Conservation (phyloP, 352 stramenopile genomes). For the Albugo laibachii region DNA sequence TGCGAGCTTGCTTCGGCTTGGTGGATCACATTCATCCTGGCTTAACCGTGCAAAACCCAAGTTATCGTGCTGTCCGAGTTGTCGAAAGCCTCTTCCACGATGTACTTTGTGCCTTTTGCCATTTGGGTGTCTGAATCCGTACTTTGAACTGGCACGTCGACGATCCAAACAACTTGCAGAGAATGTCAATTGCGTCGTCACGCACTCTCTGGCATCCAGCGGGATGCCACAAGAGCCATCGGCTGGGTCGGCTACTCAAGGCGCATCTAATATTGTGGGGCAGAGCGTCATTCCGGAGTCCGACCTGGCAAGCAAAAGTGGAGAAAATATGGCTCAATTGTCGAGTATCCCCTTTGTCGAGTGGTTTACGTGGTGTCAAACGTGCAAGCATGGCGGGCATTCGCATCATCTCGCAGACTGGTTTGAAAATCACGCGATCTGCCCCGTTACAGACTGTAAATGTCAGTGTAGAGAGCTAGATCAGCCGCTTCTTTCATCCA, state of each 20-base stretch:
- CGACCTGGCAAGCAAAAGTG: slow-evolving; percentile 5
- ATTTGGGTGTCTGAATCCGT: slow-evolving; percentile 88
- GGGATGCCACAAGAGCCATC: slow-evolving; percentile 31
- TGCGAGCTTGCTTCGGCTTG: slow-evolving; percentile 64
- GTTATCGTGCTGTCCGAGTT: slow-evolving; percentile 81
- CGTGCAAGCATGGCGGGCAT: slow-evolving; percentile 80
- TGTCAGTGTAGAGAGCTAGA: slow-evolving; percentile 79
- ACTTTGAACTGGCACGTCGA: slow-evolving; percentile 84
- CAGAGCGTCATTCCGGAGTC: slow-evolving; percentile 6
- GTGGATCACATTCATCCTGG: slow-evolving; percentile 82
- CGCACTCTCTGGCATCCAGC: slow-evolving; percentile 11
- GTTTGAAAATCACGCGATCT: slow-evolving; percentile 80
- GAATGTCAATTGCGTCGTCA: slow-evolving; percentile 18
- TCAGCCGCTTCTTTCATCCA: slow-evolving; percentile 15
- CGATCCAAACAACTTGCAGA: slow-evolving; percentile 41
- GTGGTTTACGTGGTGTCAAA: slow-evolving; percentile 91
- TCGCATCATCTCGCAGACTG: slow-evolving; percentile 87
- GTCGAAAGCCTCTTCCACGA: slow-evolving; percentile 83
- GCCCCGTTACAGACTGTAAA: slow-evolving; percentile 85
- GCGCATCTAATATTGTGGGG: slow-evolving; percentile 1
- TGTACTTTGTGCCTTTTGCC: slow-evolving; percentile 86
- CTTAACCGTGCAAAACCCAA: slow-evolving; percentile 77
- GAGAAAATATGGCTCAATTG: slow-evolving; percentile 75
- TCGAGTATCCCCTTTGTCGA: slow-evolving; percentile 88
- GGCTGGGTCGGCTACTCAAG: slow-evolving; percentile 25